Conservation (phyloP, 345 rosid species). For the Syzygium oleosum region DNA sequence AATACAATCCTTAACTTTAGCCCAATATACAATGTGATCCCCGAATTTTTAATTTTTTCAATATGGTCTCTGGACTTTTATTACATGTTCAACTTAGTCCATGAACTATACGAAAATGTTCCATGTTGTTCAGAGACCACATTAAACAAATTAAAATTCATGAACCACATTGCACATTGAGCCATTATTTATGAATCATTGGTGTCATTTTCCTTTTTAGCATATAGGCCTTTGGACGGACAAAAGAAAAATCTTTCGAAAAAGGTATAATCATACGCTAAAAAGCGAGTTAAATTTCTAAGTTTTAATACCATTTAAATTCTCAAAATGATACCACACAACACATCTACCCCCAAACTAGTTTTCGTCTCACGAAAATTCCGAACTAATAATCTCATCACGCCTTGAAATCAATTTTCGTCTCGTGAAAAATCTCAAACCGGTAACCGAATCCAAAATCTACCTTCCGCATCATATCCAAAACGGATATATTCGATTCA, state of each 20-base stretch:
- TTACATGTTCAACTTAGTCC: too few species aligned
- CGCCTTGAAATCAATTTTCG: not conserved
- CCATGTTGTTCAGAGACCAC: too few species aligned
- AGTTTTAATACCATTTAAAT: not conserved
- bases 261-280: not conserved
- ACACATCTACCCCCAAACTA: not conserved
- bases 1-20: too few species aligned
- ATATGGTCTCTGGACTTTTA: too few species aligned
- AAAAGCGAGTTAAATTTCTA: not conserved
- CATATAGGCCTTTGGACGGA: not conserved
- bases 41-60: too few species aligned
- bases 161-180: too few species aligned
- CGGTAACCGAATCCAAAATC: accelerated
- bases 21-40: too few species aligned
- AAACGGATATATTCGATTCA: not conserved
- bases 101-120: too few species aligned
- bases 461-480: accelerated
- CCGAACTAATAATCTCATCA: accelerated
- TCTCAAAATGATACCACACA: accelerated
- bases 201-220: too few species aligned
- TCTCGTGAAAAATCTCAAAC: accelerated
- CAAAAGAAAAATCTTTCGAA: too few species aligned
- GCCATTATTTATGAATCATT: too few species aligned
- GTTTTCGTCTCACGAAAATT: not conserved
- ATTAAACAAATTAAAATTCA: too few species aligned